phyloP scores from a whole-genome alignment of 208 protist genomes.

The Leishmania guyanensis region DNA sequence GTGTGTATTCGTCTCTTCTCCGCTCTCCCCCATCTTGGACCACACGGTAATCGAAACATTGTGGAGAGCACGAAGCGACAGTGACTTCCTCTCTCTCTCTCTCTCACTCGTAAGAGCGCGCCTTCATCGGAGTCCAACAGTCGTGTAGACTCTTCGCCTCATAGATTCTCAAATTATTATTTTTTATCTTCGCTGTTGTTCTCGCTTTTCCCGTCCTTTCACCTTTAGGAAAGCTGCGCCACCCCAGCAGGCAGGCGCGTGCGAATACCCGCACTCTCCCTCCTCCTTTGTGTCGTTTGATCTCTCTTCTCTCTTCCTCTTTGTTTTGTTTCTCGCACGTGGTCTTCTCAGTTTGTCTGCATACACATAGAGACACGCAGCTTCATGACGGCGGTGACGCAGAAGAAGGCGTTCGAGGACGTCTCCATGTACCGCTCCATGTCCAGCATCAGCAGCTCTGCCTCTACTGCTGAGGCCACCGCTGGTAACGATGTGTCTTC shows the following conservation, averaged over 20 bases:
- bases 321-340: neutral
- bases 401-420: conserved; percentile 17
- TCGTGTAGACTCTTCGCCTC: neutral
- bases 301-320: neutral
- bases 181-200: neutral
- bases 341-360: neutral
- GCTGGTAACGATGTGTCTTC: conserved; percentile 76
- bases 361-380: conserved; percentile 1
- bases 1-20: neutral
- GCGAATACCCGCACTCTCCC: neutral
- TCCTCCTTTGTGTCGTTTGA: neutral
- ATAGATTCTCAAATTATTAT: conserved; percentile 2
- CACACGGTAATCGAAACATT: neutral
- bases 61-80: neutral
- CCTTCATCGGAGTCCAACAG: neutral
- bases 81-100: neutral
- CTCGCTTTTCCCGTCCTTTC: neutral
- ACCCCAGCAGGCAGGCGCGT: neutral
- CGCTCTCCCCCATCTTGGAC: neutral
- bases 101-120: neutral
- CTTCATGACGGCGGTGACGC: neutral
- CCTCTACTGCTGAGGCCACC: conserved; percentile 70
- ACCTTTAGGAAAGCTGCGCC: neutral
- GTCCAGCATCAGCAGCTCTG: conserved; percentile 45
- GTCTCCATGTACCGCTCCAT: conserved; percentile 31